Conservation (phyloP, 2,329 filamentous ascomycete genomes). For the Exophiala bonariae region DNA sequence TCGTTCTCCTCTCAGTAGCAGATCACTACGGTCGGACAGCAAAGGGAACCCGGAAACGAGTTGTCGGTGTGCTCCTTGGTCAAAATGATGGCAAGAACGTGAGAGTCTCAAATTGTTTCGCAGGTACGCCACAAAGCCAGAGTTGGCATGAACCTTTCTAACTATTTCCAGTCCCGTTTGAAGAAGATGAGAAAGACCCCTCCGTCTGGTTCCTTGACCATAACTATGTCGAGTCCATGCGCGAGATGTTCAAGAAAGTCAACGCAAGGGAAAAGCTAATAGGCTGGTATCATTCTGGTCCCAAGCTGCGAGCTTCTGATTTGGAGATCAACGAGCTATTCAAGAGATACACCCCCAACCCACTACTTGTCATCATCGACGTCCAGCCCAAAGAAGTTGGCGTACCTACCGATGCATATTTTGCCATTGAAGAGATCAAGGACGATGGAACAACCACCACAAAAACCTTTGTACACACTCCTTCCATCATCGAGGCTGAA, state of each 20-base stretch:
- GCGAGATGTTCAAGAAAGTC: conserved; percentile 99
- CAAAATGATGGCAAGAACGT: conserved; percentile 97
- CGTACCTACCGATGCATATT: conserved; percentile 97
- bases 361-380: conserved; percentile 94
- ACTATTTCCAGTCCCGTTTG: conserved; percentile 75
- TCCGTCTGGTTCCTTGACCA: conserved; percentile 99
- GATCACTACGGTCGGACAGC: conserved; percentile 96
- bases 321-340: conserved; percentile 99
- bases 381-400: conserved; percentile 98
- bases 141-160: conserved; percentile 2
- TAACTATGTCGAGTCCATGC: conserved; percentile 99
- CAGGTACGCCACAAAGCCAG: conserved; percentile 62
- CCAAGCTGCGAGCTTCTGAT: conserved; percentile 94
- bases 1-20: conserved; percentile 95
- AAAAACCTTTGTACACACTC: conserved; percentile 97
- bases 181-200: conserved; percentile 97
- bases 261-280: conserved; percentile 98
- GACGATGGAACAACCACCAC: conserved; percentile 97
- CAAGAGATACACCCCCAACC: conserved; percentile 97
- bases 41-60: conserved; percentile 83
- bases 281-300: conserved; percentile 98
- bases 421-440: conserved; percentile 99
- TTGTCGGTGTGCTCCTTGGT: conserved; percentile 90
- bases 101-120: conserved; percentile 97
- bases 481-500: conserved; percentile 97